These are phyloP conservation scores for Liquidambar formosana DNA, from an alignment of 164 flowering plant species.

Conservation along the genomic window DNA sequence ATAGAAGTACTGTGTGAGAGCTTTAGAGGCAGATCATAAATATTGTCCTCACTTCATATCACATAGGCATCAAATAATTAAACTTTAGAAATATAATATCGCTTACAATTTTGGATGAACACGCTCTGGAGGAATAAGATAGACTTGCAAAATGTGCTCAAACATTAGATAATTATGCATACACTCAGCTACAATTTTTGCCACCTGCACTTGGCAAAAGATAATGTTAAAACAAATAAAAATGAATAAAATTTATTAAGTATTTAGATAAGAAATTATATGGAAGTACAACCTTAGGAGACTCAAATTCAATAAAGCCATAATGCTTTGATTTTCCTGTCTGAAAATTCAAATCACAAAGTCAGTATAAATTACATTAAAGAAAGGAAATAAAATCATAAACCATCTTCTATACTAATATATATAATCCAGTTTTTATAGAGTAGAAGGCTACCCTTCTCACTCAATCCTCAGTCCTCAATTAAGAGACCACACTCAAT, in stretches of 20 bases:
- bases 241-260: not conserved
- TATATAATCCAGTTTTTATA: too few species aligned
- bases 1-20: too few species aligned
- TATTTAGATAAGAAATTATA: not conserved
- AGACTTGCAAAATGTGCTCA: slow-evolving; percentile 88
- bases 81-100: not conserved
- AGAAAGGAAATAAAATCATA: not conserved
- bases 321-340: slow-evolving; percentile 91
- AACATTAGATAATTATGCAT: slow-evolving; percentile 82
- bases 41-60: not conserved
- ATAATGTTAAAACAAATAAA: not conserved
- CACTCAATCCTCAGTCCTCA: too few species aligned
- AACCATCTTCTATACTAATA: too few species aligned
- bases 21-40: too few species aligned
- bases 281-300: slow-evolving; percentile 59
- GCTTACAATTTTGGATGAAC: slow-evolving; percentile 88
- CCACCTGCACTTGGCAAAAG: slow-evolving; percentile 56
- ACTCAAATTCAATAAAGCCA: slow-evolving; percentile 87
- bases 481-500: too few species aligned
- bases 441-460: too few species aligned
- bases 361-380: not conserved
- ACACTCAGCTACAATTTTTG: slow-evolving; percentile 75
- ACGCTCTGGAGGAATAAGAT: slow-evolving; percentile 68
- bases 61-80: not conserved
- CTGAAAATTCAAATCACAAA: slow-evolving; percentile 37